Evolutionary conservation across 2,329 filamentous ascomycete species (phyloP), one percentile per base, ranked within the genome.

Genomic region (Pseudogymnoascus sp.): DNA sequence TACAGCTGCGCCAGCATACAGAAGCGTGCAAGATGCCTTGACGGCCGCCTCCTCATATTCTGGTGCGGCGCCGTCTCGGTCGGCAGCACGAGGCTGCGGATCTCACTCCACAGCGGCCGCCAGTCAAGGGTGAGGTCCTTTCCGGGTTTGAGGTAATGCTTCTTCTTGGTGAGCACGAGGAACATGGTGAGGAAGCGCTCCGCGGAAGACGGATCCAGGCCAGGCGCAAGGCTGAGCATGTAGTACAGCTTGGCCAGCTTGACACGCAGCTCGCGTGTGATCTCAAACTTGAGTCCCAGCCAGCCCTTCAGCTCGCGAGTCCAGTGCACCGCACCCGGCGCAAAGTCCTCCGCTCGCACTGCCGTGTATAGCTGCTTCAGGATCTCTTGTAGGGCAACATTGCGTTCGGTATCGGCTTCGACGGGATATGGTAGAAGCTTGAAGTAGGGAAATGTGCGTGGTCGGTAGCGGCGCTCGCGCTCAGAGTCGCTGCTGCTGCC

Each of bases 121-220:
- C 95, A 99, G 75, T 99, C 93, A 66, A 99, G 84, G 11, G 84
- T 82, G n/a, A 99, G 81, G 73, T 99, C 96, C 68, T 92, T 90
- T 64, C 90, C 88, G 1, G 93, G 92, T 69, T 91, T 92, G 36
- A 99, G 83, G 76, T 98, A 98, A 77, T 98, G 93, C 75, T 96
- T 96, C 74, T 93, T 93, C 78, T 95, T 96, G n/a, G 93, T 96
- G 70, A 99, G 79, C 10, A 91, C 87, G 77, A 97, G 90, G 73
- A 98, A 93, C 93, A 98, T 98, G 80, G 91, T 95, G 54, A 93
- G 85, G 75, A 99, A 99, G 65, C 93, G 86, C 77, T 99, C 96
- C 4, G 92, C 85, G 7, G 93, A 87, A 65, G 83, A 83, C 62
- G 85, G 84, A 73, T 98, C 93, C 64, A 99, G 82, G 3, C 96